These are phyloP conservation scores for Vigna trinervia DNA, from an alignment of 306 rosid genomes.

Conservation along the genomic window DNA sequence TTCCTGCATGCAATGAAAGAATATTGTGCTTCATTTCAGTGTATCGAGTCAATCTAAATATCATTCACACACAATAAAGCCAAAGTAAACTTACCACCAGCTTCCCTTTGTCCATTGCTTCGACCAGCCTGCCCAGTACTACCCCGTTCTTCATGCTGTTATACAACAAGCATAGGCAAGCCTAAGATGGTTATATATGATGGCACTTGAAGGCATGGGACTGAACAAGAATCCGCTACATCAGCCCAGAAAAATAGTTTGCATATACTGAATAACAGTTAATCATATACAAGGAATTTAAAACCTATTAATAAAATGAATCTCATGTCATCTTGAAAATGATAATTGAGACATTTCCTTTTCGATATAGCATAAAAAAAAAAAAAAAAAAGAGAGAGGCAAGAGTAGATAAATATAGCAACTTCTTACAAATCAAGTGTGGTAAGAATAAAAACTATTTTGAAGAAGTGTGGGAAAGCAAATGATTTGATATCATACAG, in stretches of 20 bases:
- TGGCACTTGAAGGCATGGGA: conserved; percentile 59
- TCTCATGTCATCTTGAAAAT: conserved; percentile 52
- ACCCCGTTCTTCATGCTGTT: conserved; percentile 74
- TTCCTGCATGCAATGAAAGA: conserved; percentile 37
- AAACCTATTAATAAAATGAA: conserved; percentile 21
- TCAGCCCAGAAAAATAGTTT: conserved; percentile 58
- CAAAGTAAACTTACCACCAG: conserved; percentile 57
- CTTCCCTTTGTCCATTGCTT: conserved; percentile 56
- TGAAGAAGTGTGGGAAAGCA: conserved; percentile 9
- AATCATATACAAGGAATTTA: conserved; percentile 39
- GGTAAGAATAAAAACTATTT: conserved; percentile 26
- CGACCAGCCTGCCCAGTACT: conserved; percentile 66
- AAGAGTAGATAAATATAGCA: conserved; percentile 24
- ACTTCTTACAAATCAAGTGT: conserved; percentile 49
- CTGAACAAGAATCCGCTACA: conserved; percentile 59
- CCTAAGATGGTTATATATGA: conserved; percentile 66
- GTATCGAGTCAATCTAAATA: conserved; percentile 25
- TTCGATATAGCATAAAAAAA: not conserved
- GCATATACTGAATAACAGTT: conserved; percentile 50
- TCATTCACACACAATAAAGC: conserved; percentile 34
- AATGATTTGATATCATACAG: conserved; percentile 11
- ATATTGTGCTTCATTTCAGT: not conserved
- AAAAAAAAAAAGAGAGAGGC: not conserved
- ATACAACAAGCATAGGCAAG: conserved; percentile 74
- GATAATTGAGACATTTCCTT: conserved; percentile 36